phyloP scores from a whole-genome alignment of 768 basidiomycete genomes.

The Multifurca ochricompacta region DNA sequence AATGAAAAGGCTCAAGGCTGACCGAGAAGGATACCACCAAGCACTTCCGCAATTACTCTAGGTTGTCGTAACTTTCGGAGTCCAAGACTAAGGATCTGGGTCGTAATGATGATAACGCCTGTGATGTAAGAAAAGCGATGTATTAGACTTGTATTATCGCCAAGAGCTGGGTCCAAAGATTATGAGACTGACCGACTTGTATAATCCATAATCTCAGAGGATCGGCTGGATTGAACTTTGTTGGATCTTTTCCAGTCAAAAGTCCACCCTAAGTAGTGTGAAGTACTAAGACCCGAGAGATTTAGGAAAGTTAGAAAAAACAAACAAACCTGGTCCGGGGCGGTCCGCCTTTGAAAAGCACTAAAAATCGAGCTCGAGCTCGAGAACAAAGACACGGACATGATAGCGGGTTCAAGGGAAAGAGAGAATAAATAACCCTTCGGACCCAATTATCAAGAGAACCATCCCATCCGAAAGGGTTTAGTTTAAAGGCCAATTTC shows the following conservation, averaged over 20 bases:
- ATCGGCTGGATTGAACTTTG: constrained; percentile 52
- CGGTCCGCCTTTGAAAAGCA: constrained; percentile 4
- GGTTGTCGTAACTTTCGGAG: constrained; percentile 79
- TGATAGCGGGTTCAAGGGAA: no score
- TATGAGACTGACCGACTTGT: constrained; percentile 52
- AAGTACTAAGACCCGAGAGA: no score
- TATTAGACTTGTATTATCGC: not conserved
- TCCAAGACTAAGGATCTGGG: constrained; percentile 63
- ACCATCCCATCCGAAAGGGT: no score
- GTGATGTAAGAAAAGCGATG: not conserved
- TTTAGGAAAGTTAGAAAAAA: not conserved
- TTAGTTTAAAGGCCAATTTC: no score
- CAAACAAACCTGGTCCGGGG: constrained; percentile 19
- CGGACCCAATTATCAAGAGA: no score
- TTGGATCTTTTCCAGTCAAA: constrained; percentile 67
- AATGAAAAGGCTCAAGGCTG: constrained; percentile 13
- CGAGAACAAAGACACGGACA: constrained; percentile 14
- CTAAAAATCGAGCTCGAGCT: no score
- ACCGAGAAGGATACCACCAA: constrained; percentile 88
- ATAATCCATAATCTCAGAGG: constrained; percentile 74
- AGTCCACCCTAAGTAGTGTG: constrained; percentile 52
- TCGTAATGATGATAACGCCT: constrained; percentile 80
- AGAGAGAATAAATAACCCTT: no score
- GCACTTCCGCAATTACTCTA: constrained; percentile 73
- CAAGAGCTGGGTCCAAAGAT: not conserved